Evolutionary conservation across 345 rosid species (phyloP).

Genomic region (Zanthoxylum bungeanum): DNA sequence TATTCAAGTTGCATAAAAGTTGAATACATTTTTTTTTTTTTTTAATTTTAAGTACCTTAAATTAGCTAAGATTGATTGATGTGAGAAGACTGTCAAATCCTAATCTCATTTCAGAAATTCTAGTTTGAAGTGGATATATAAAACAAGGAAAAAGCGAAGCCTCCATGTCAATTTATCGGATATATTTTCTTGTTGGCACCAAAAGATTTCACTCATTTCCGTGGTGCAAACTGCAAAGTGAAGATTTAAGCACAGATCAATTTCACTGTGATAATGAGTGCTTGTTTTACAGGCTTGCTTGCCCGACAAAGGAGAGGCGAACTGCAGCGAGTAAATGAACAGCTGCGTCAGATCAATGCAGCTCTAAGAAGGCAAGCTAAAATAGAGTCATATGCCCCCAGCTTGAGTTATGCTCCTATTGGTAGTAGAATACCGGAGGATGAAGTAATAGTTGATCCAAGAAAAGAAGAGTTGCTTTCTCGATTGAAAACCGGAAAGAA

Average conservation of each 20-base stretch:
- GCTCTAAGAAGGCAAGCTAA: conserved; percentile 93
- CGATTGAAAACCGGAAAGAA: conserved; percentile 76
- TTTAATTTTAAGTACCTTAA: not conserved
- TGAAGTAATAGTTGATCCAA: conserved; percentile 79
- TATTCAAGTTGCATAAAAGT: not conserved
- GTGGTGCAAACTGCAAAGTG: not conserved
- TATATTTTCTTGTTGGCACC: not conserved
- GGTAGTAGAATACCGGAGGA: conserved; percentile 60
- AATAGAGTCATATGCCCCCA: conserved; percentile 90
- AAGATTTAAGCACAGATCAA: not conserved
- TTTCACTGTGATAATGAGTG: not conserved
- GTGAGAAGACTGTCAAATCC: not conserved
- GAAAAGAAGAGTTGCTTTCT: conserved; percentile 68
- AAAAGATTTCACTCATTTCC: not conserved
- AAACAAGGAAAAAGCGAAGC: not conserved
- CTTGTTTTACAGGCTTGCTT: conserved; percentile 57
- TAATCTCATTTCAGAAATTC: not conserved
- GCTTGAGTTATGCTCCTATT: conserved; percentile 82
- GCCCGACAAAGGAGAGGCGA: conserved; percentile 93
- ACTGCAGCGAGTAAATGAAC: conserved; percentile 59
- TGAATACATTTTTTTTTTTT: not conserved
- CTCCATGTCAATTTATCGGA: not conserved
- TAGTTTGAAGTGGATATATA: not conserved
- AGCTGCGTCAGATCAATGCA: conserved; percentile 87
- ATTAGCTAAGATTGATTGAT: too few species aligned